These are phyloP conservation scores for Parathielavia hyrcaniae DNA, from an alignment of 495 filamentous ascomycete species.

Conservation along the genomic window DNA sequence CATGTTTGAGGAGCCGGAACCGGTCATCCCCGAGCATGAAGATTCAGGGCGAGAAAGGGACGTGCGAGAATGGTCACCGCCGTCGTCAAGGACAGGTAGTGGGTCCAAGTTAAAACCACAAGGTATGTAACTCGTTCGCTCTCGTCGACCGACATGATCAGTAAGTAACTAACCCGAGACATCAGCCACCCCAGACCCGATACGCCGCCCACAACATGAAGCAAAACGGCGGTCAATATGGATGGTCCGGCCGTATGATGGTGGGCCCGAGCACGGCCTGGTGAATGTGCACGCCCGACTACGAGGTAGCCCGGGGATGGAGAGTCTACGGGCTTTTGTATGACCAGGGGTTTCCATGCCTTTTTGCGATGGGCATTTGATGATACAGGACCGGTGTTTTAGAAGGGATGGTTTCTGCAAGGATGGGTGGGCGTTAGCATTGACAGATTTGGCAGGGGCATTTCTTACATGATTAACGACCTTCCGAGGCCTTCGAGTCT, in stretches of 20 bases:
- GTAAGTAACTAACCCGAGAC: background rate
- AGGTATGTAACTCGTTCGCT: background rate
- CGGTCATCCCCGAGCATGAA: background rate
- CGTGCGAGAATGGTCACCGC: background rate
- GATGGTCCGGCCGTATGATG: constrained; percentile 28
- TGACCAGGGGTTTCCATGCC: background rate
- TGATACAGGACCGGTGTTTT: background rate
- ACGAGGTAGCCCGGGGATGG: constrained; percentile 10
- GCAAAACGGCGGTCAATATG: constrained; percentile 25
- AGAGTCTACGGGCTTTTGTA: constrained; percentile 15
- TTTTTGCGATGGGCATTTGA: constrained; percentile 1
- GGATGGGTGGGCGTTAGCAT: no score
- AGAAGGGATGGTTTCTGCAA: background rate
- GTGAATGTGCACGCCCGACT: constrained; percentile 26
- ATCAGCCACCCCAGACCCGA: background rate
- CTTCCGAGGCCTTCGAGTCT: background rate
- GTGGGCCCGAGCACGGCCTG: constrained; percentile 17
- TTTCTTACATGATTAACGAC: background rate
- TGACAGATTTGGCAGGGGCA: no score
- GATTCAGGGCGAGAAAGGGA: background rate
- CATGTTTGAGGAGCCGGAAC: constrained; percentile 28
- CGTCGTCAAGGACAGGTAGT: background rate
- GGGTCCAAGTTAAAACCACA: background rate
- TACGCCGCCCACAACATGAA: background rate
- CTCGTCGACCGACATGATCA: background rate